Conservation (phyloP, 2,329 filamentous ascomycete genomes). For the Aureobasidium melanogenum region DNA sequence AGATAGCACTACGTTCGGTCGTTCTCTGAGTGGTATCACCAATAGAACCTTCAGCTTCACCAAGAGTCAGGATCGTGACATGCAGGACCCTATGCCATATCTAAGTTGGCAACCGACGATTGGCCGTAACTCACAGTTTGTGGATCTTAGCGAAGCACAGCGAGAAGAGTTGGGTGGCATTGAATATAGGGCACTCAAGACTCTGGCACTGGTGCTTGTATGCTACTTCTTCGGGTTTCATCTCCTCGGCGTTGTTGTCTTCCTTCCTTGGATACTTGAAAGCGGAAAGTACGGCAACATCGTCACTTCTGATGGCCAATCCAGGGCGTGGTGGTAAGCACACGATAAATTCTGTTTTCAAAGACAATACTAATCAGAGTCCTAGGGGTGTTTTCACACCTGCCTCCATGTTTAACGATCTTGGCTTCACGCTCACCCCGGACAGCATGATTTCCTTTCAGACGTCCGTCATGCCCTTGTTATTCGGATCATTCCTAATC, state of each 20-base stretch:
- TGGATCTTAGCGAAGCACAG: constrained; percentile 80
- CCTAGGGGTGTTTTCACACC: constrained; percentile 69
- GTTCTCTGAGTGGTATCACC: constrained; percentile 11
- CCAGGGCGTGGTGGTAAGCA: constrained; percentile 66
- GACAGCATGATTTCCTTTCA: constrained; percentile 93
- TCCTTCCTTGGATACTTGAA: constrained; percentile 72
- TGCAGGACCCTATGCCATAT: constrained; percentile 63
- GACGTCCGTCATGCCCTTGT: constrained; percentile 62
- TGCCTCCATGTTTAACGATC: constrained; percentile 83
- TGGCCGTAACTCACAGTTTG: constrained; percentile 85
- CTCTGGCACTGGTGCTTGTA: constrained; percentile 67
- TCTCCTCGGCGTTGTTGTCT: constrained; percentile 60
- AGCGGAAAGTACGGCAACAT: constrained; percentile 54
- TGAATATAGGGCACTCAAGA: constrained; percentile 87
- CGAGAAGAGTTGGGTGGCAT: constrained; percentile 93
- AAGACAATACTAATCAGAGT: neutral
- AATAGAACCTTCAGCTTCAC: constrained; percentile 14
- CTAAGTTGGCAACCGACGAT: constrained; percentile 90
- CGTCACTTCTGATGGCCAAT: constrained; percentile 54
- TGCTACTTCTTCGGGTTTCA: constrained; percentile 79
- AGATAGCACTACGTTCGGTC: neutral
- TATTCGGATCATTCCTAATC: constrained; percentile 77
- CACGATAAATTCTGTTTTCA: too few species aligned
- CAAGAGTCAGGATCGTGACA: constrained; percentile 40
- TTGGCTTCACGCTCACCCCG: constrained; percentile 86